Evolutionary conservation across 1,284 basidiomycete genomes (phyloP), one percentile per base, ranked within the genome.

Genomic region (Puccinia coronata): DNA sequence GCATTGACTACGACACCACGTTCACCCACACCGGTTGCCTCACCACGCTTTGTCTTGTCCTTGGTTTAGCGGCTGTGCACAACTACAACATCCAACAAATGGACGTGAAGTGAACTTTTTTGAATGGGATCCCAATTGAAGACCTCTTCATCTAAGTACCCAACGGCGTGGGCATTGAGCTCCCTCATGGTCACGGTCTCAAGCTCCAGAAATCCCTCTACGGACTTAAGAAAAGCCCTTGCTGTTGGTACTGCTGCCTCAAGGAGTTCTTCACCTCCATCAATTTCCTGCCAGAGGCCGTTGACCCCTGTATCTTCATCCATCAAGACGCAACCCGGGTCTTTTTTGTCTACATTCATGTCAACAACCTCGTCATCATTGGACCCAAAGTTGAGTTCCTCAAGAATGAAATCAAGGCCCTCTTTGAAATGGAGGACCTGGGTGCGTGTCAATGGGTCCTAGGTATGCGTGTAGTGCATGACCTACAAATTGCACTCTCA

Each of bases 291-390:
- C 41, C 28, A 51, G 28, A 20, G 2, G 28, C 25, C 2, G 49
- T 23, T 2, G 51, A 74, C 20, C 72, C 72, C 16, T 53, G 14
- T 36, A 25, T 74, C 2, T 74, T 74, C 41, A 57, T 74, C 8
- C 69, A 28, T 31, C 51, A 55, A 36, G 31, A 57, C 2, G 6
- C 51, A 3, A 2, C 34, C 28, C 9, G 23, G 11, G 9, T 43
- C 31, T 74, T 49, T 23, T 57, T 55, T 39, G 51, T 74, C 31
- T 57, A n/a, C 31, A 53, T 74, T 23, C 72, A 74, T 31, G 72
- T 74, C 6, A 28, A 74, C 31, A 53, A 74, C 31, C 12, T 74
- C 18, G 47, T 49, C 53, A 39, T 74, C 20, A 18, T 53, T 36
- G 72, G 72, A 6, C 34, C 36, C 16, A 31, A 74, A 20, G 2